Conservation (phyloP, 495 filamentous ascomycete genomes). For the Physcia stellaris region DNA sequence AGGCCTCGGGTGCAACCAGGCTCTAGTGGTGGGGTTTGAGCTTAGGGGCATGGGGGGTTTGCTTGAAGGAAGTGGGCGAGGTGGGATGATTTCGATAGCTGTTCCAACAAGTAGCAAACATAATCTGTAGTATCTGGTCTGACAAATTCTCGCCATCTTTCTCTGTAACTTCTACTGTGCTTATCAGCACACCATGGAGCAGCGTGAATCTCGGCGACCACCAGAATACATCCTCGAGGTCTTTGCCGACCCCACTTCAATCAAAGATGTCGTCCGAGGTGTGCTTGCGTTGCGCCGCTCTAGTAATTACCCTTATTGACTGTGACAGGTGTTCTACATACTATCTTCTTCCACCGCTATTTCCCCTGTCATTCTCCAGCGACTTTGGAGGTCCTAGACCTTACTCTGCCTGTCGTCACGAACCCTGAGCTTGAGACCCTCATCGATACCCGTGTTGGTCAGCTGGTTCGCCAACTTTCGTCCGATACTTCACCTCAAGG, state of each 20-base stretch:
- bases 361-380: constrained; percentile 77
- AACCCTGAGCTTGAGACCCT: constrained; percentile 83
- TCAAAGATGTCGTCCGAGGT: constrained; percentile 92
- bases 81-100: too few species aligned
- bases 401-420: constrained; percentile 79
- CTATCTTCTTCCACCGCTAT: constrained; percentile 98
- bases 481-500: constrained; percentile 34
- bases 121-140: too few species aligned
- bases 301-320: too few species aligned
- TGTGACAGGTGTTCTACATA: constrained; percentile 70
- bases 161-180: too few species aligned
- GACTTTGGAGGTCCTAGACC: constrained; percentile 79
- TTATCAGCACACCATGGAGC: constrained; percentile 34
- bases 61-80: too few species aligned
- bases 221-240: constrained; percentile 78
- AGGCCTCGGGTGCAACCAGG: too few species aligned
- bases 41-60: too few species aligned
- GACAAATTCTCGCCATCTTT: too few species aligned
- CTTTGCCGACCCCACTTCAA: constrained; percentile 65
- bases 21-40: too few species aligned
- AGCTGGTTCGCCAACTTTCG: constrained; percentile 52
- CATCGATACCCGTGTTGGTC: constrained; percentile 72
- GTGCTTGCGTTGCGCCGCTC: too few species aligned
- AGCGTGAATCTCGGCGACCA: constrained; percentile 37
- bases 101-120: too few species aligned